These are phyloP conservation scores for Penicillium herquei DNA, from an alignment of 495 filamentous ascomycete species.

Conservation along the genomic window DNA sequence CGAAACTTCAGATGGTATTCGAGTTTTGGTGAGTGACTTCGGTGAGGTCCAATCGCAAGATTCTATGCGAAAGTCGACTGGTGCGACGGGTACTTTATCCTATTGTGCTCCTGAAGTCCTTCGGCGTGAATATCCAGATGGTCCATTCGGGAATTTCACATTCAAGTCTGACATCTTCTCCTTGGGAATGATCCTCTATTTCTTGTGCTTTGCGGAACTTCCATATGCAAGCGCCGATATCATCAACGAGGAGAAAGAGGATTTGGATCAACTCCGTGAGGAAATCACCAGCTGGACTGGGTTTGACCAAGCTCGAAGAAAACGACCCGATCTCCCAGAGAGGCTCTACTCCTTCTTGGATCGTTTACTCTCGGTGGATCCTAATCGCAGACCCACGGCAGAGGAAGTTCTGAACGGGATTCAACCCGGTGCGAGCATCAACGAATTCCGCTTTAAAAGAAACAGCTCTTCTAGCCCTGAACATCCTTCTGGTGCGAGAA, in stretches of 20 bases:
- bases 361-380: slow-evolving; percentile 74
- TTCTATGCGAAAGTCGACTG: slow-evolving; percentile 77
- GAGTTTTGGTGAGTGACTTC: slow-evolving; percentile 93
- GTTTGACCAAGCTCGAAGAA: slow-evolving; percentile 70
- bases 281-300: slow-evolving; percentile 89
- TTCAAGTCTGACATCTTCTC: slow-evolving; percentile 97
- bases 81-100: slow-evolving; percentile 92
- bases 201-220: slow-evolving; percentile 89
- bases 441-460: slow-evolving; percentile 52
- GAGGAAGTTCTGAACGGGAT: slow-evolving; percentile 84
- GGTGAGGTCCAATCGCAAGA: slow-evolving; percentile 89
- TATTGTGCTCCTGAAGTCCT: slow-evolving; percentile 97
- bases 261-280: slow-evolving; percentile 80
- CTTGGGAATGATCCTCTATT: slow-evolving; percentile 96
- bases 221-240: slow-evolving; percentile 82
- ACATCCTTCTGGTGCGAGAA: slow-evolving; percentile 54
- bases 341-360: slow-evolving; percentile 83
- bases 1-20: slow-evolving; percentile 62
- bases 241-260: slow-evolving; percentile 84
- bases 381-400: slow-evolving; percentile 74
- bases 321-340: slow-evolving; percentile 79
- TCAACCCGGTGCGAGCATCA: slow-evolving; percentile 63
- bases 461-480: slow-evolving; percentile 47
- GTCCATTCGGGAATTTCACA: slow-evolving; percentile 85
- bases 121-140: slow-evolving; percentile 60